phyloP scores from a whole-genome alignment of 176 grass and related monocot genomes.

The Cenchrus americanus region DNA sequence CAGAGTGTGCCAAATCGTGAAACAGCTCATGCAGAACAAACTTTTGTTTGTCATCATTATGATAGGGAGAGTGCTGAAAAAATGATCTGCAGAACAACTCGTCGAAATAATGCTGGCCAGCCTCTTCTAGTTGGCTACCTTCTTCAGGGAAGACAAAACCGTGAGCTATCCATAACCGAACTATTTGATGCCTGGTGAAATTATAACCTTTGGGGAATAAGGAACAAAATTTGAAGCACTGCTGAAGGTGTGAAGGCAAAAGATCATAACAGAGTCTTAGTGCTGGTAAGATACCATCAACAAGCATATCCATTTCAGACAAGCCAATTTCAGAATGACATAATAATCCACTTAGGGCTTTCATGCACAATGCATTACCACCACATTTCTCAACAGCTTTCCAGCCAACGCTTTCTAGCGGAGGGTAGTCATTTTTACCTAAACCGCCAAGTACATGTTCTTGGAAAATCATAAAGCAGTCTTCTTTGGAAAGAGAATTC shows the following conservation, averaged over 20 bases:
- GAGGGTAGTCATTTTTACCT: background rate
- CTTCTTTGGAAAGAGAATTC: slow-evolving; percentile 29
- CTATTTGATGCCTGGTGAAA: background rate
- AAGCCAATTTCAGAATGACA: slow-evolving; percentile 12
- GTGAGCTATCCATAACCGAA: slow-evolving; percentile 5
- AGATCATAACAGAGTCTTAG: slow-evolving; percentile 4
- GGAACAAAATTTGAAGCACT: slow-evolving; percentile 34
- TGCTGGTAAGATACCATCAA: background rate
- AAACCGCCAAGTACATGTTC: background rate
- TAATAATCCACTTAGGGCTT: background rate
- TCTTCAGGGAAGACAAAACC: slow-evolving; percentile 9
- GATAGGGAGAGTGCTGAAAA: background rate
- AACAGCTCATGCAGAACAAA: slow-evolving; percentile 25
- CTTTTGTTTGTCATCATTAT: background rate
- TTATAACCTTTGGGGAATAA: slow-evolving; percentile 12
- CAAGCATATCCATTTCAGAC: slow-evolving; percentile 5
- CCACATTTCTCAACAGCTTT: slow-evolving; percentile 18
- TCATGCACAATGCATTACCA: slow-evolving; percentile 5
- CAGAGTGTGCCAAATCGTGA: slow-evolving; percentile 17
- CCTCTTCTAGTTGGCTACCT: slow-evolving; percentile 5
- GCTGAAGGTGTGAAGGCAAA: slow-evolving; percentile 19
- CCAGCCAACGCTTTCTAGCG: background rate
- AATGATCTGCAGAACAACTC: slow-evolving; percentile 20
- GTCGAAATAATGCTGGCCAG: background rate
- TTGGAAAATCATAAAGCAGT: slow-evolving; percentile 13